A percentile compares a stretch with the other conserved stretches of the same genome.
phyloP scores from a whole-genome alignment of 2,329 filamentous ascomycete genomes.

The Cladophialophora chaetospira region DNA sequence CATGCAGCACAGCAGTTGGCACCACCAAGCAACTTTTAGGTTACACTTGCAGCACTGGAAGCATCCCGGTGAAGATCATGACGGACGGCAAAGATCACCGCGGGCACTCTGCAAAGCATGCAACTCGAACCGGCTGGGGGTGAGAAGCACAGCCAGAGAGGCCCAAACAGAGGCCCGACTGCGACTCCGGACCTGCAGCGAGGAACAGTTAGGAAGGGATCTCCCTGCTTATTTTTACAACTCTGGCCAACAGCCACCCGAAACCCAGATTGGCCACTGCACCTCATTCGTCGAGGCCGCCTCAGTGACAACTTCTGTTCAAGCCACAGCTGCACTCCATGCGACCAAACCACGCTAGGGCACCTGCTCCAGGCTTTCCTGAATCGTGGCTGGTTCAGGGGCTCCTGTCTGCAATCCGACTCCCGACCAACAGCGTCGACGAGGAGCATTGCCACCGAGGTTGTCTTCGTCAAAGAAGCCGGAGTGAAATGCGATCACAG shows the following conservation, averaged over 20 bases:
- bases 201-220: too few species aligned
- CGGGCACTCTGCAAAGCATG: too few species aligned
- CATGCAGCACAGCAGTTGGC: background rate
- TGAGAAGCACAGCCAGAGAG: conserved; percentile 2
- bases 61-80: conserved; percentile 6
- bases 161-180: background rate
- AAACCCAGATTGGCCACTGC: conserved; percentile 1
- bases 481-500: background rate
- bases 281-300: conserved; percentile 4
- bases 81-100: background rate
- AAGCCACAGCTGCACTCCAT: conserved; percentile 13
- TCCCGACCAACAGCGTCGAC: background rate
- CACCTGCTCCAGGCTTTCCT: background rate
- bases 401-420: background rate
- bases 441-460: background rate
- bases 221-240: conserved; percentile 10
- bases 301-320: too few species aligned
- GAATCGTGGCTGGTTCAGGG: background rate
- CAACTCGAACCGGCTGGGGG: conserved; percentile 11
- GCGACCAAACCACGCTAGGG: background rate
- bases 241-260: conserved; percentile 2
- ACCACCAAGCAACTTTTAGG: conserved; percentile 6
- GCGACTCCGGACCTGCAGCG: too few species aligned
- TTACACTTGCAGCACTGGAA: background rate
- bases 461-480: background rate